These are phyloP conservation scores for bread wheat (Triticum aestivum) DNA, from an alignment of 176 grass and related monocot species.

Conservation along the genomic window IWGSC_CS_RefSeq_v2.1 NC_057803.1:619179946-619180445, in stretches of 20 bases:
- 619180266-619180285: neutral
- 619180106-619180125: neutral
- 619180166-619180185: neutral
- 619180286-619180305: neutral
- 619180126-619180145: neutral
- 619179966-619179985: neutral
- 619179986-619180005: no score
- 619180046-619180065: neutral
- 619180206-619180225: neutral
- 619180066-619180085: neutral
- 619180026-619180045: neutral
- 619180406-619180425: neutral
- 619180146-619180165: no score
- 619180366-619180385: neutral
- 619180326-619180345: neutral
- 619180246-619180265: neutral
- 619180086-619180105: neutral
- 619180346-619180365: neutral
- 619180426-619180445: constrained; percentile 30
- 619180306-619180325: neutral
- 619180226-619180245: no score
- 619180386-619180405: neutral
- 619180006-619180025: neutral
- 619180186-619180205: neutral
- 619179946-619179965: neutral